These are phyloP conservation scores for Strobilomyces confusus DNA, from an alignment of 768 basidiomycete genomes.

Conservation along the genomic window DNA sequence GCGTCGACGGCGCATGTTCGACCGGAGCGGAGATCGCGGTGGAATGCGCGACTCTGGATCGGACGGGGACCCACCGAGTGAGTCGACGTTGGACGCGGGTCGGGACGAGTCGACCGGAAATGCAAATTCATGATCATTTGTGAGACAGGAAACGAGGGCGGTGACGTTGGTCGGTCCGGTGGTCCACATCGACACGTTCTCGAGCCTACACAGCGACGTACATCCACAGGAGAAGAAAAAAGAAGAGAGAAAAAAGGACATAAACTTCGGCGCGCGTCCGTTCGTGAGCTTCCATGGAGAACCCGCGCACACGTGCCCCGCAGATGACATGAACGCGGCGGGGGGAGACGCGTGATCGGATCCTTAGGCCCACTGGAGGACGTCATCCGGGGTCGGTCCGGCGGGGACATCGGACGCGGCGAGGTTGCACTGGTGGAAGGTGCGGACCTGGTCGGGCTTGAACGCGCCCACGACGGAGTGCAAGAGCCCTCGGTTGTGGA, in stretches of 20 bases:
- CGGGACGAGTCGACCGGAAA: conserved; percentile 2
- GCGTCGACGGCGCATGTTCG: too few relatives aligned
- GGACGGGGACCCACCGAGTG: not conserved
- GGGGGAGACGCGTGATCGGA: not conserved
- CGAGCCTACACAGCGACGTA: not conserved
- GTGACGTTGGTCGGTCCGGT: not conserved
- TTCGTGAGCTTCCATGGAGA: conserved; percentile 5
- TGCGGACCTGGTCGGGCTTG: conserved; percentile 41
- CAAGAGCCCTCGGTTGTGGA: conserved; percentile 69
- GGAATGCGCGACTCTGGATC: not conserved
- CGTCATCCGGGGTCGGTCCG: conserved; percentile 45
- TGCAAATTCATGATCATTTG: conserved; percentile 15
- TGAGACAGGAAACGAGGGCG: conserved; percentile 7
- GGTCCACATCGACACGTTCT: too few relatives aligned
- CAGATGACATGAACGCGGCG: not conserved
- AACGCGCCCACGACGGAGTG: conserved; percentile 70
- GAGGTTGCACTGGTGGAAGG: conserved; percentile 57
- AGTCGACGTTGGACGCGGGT: not conserved
- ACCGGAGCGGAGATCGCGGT: too few relatives aligned
- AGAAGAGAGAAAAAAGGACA: too few relatives aligned
- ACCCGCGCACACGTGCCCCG: conserved; percentile 1
- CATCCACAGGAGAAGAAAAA: conserved; percentile 3
- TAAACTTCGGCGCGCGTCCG: not conserved
- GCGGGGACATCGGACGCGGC: conserved; percentile 47
- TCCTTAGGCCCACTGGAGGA: conserved; percentile 41